These are phyloP conservation scores for Brassica cretica DNA, from an alignment of 345 rosid species.

Conservation along the genomic window DNA sequence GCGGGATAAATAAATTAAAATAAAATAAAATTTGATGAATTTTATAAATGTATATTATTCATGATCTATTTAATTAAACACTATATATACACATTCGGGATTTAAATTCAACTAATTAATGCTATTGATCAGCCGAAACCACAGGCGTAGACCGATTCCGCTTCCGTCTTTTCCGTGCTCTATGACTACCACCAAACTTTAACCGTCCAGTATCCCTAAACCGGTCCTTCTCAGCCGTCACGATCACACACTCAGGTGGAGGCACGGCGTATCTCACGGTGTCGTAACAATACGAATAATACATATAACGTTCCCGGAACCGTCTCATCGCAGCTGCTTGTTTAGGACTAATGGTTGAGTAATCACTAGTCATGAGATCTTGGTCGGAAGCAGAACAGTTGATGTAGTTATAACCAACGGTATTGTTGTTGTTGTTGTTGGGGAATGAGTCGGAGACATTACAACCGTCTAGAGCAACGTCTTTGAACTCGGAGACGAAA, in stretches of 20 bases:
- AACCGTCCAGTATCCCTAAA: constrained; percentile 72
- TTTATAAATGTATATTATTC: neutral
- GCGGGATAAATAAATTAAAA: neutral
- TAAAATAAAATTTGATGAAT: neutral
- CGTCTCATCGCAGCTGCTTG: constrained; percentile 56
- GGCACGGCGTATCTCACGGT: constrained; percentile 55
- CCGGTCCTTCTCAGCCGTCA: constrained; percentile 48
- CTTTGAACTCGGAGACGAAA: constrained; percentile 69
- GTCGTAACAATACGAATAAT: constrained; percentile 88
- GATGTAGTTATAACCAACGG: neutral
- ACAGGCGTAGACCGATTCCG: constrained; percentile 34
- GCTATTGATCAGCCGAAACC: constrained; percentile 29
- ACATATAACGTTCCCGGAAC: constrained; percentile 74
- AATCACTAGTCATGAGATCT: constrained; percentile 46
- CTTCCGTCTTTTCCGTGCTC: constrained; percentile 39
- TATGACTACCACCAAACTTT: constrained; percentile 68
- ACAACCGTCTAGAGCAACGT: constrained; percentile 73
- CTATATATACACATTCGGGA: neutral
- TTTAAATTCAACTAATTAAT: neutral
- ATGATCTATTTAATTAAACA: neutral
- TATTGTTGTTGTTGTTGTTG: constrained; percentile 8
- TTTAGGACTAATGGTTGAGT: constrained; percentile 41
- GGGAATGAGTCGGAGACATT: constrained; percentile 53
- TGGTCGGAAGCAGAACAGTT: constrained; percentile 42
- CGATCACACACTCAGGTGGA: constrained; percentile 70